phyloP scores from a whole-genome alignment of 305 asterid species.

The Solanum hybrid region DNA sequence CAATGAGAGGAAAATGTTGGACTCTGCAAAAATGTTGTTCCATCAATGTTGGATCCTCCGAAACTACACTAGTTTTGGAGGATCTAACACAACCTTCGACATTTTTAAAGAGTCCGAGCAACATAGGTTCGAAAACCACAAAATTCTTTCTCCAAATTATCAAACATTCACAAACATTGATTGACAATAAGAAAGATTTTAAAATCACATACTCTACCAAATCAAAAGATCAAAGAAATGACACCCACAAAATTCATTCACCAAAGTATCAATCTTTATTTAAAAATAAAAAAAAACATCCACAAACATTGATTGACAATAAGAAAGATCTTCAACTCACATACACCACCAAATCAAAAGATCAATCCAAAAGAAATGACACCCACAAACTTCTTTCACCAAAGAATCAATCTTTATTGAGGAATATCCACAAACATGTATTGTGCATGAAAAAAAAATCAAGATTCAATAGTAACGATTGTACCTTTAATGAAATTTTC shows the following conservation, averaged over 20 bases:
- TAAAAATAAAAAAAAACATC: no score
- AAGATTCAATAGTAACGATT: background rate
- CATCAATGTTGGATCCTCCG: no score
- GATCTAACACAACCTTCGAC: no score
- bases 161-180: background rate
- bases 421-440: constrained; percentile 6
- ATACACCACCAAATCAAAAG: background rate
- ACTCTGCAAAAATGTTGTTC: no score
- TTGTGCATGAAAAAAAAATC: background rate
- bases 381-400: background rate
- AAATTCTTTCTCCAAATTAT: constrained; percentile 5
- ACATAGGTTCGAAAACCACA: no score
- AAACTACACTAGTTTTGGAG: no score
- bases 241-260: background rate
- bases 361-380: background rate
- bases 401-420: constrained; percentile 14
- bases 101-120: no score
- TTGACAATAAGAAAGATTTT: no score
- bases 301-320: no score
- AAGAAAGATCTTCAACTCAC: no score
- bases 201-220: background rate
- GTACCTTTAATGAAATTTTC: constrained; percentile 18
- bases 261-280: constrained; percentile 14
- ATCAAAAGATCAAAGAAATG: background rate
- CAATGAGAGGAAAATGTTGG: no score